Evolutionary conservation across 2,329 filamentous ascomycete species (phyloP), one percentile per base, ranked within the genome.

Genomic region (Phaeosphaeriaceae sp.): DNA sequence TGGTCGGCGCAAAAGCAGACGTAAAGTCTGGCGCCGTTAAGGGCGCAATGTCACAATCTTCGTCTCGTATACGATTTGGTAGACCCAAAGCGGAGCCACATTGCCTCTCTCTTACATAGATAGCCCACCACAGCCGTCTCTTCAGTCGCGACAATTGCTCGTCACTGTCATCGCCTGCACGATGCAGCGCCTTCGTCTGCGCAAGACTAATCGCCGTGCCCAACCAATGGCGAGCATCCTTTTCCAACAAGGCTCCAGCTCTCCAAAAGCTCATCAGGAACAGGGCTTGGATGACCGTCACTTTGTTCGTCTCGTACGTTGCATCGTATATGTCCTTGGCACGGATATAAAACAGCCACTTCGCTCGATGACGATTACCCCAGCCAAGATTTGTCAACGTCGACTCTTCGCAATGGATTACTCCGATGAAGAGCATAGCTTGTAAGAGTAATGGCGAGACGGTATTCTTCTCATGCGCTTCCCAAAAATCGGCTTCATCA

Each of bases 231-330:
- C 75, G 71, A 17, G 73, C 72, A 56, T 78, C 74, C 53, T 78
- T 78, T 49, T 72, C 70, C 15, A 72, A 25, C 49, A 69, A 57
- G 7, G 84, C 82, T 0, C 81, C 81, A 7, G 81, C 82, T 19
- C 84, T 75, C 84, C 84, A 86, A 58, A 85, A 86, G 62, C 84
- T 85, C 74, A 86, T 78, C 27, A 86, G 68, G 61, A 86, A 85
- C 1, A 86, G 63, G 0, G 82, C 78, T 65, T 85, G 83, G 0
- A 86, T 77, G 5, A 84, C 78, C 0, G 77, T 80, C 0, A 84
- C 75, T 44, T 82, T 82, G 42, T 85, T 80, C 17, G 79, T 80
- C 63, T 86, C 84, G 68, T 79, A 83, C 24, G 84, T 84, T 0
- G 82, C 81, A 58, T 86, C 83, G 48, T 84, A 86, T 0, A 86